Evolutionary conservation across 2,329 filamentous ascomycete species (phyloP).

Genomic region (Colletotrichum navitas): DNA sequence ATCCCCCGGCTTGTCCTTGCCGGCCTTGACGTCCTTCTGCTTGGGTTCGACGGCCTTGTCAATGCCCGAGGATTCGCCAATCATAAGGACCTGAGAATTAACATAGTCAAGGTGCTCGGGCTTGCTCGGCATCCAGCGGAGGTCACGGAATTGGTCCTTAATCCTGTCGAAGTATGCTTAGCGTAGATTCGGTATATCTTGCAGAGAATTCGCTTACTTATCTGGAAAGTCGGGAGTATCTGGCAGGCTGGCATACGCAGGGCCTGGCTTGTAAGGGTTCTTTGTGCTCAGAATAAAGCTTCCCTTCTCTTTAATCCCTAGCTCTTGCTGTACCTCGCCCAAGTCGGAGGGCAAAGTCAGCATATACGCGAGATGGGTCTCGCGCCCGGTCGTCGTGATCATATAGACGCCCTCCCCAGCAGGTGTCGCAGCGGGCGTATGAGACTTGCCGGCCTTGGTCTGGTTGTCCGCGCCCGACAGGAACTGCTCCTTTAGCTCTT

Average conservation of each 20-base stretch:
- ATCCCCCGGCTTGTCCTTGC: slow-evolving; percentile 74
- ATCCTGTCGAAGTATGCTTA: slow-evolving; percentile 59
- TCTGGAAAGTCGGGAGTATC: slow-evolving; percentile 69
- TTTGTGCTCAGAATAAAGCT: slow-evolving; percentile 85
- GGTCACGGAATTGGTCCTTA: slow-evolving; percentile 76
- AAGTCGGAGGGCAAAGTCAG: slow-evolving; percentile 79
- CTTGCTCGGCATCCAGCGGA: slow-evolving; percentile 80
- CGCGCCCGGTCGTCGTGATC: slow-evolving; percentile 77
- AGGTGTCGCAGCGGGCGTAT: slow-evolving; percentile 76
- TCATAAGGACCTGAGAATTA: slow-evolving; percentile 82
- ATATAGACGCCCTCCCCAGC: slow-evolving; percentile 90
- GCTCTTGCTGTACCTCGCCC: slow-evolving; percentile 78
- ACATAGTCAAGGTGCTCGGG: slow-evolving; percentile 81
- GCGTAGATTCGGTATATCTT: neutral
- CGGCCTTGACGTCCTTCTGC: slow-evolving; percentile 67
- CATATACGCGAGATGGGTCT: slow-evolving; percentile 84
- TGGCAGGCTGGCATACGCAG: slow-evolving; percentile 72
- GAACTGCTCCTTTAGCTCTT: slow-evolving; percentile 80
- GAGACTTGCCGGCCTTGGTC: slow-evolving; percentile 82
- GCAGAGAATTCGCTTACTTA: neutral
- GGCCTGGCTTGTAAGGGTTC: slow-evolving; percentile 79
- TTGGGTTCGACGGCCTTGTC: slow-evolving; percentile 68
- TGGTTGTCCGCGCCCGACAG: slow-evolving; percentile 75
- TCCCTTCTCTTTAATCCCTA: slow-evolving; percentile 78
- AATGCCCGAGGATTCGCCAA: slow-evolving; percentile 75